phyloP scores from a whole-genome alignment of 768 basidiomycete genomes.

The Rhodosporidiobolus odoratus region DNA sequence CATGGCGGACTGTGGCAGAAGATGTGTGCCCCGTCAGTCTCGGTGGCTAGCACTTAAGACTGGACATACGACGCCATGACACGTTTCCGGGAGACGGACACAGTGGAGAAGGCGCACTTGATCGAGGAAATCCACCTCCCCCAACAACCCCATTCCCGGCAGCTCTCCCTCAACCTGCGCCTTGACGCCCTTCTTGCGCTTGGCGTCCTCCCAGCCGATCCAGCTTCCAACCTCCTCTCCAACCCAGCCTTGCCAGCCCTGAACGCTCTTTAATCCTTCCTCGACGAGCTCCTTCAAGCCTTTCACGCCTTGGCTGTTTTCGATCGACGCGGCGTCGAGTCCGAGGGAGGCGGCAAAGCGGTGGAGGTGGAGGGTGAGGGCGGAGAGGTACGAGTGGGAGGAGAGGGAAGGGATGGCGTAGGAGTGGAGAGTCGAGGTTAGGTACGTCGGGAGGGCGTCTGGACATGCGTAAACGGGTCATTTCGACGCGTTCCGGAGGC shows the following conservation, averaged over 20 bases:
- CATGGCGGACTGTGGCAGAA: not conserved
- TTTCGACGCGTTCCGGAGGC: not conserved
- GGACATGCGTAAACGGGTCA: not conserved
- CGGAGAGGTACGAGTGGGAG: slow-evolving; percentile 21
- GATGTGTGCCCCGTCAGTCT: not conserved
- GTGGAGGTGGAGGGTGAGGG: slow-evolving; percentile 34
- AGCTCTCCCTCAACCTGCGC: not conserved
- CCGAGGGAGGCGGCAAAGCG: slow-evolving; percentile 24
- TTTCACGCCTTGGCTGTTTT: no score
- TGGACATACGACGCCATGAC: no score
- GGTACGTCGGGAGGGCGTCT: not conserved
- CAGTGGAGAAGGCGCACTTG: not conserved
- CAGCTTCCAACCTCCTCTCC: slow-evolving; percentile 25
- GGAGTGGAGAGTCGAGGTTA: not conserved
- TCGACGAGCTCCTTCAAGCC: slow-evolving; percentile 27
- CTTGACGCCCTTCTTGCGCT: not conserved
- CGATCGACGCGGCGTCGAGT: not conserved
- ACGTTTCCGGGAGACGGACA: no score
- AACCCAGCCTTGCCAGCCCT: slow-evolving; percentile 36
- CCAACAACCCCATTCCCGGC: not conserved
- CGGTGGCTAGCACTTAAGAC: no score
- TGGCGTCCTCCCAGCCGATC: slow-evolving; percentile 26
- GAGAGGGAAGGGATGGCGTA: slow-evolving; percentile 22
- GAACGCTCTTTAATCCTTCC: slow-evolving; percentile 21
- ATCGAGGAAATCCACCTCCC: not conserved